phyloP scores from a whole-genome alignment of 768 basidiomycete genomes.

The Amanita subjunquillea region DNA sequence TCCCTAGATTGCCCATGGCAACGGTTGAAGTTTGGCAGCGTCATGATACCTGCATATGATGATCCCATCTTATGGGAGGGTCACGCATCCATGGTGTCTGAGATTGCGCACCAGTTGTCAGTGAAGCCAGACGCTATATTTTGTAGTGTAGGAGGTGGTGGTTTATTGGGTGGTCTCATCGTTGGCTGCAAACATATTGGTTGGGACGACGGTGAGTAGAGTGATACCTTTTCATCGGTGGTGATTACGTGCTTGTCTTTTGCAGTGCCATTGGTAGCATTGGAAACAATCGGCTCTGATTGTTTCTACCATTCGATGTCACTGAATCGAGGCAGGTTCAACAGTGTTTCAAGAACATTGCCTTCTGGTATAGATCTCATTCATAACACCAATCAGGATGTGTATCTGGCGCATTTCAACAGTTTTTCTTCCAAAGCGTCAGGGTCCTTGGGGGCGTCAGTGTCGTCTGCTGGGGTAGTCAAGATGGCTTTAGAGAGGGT shows the following conservation, averaged over 20 bases:
- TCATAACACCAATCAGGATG: slow-evolving; percentile 28
- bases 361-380: slow-evolving; percentile 33
- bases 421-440: slow-evolving; percentile 54
- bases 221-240: neutral
- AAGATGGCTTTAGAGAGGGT: slow-evolving; percentile 52
- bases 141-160: slow-evolving; percentile 71
- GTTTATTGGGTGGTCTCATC: slow-evolving; percentile 61
- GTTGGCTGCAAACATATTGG: slow-evolving; percentile 50
- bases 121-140: slow-evolving; percentile 60
- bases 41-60: slow-evolving; percentile 67
- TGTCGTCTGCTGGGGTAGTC: slow-evolving; percentile 50
- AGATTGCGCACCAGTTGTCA: slow-evolving; percentile 46
- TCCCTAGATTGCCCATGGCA: neutral
- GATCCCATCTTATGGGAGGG: slow-evolving; percentile 65
- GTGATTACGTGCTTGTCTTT: neutral
- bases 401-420: slow-evolving; percentile 48
- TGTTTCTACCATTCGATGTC: slow-evolving; percentile 65
- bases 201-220: slow-evolving; percentile 57
- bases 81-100: slow-evolving; percentile 63
- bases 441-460: slow-evolving; percentile 62
- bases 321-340: slow-evolving; percentile 36
- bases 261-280: slow-evolving; percentile 52
- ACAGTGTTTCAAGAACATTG: slow-evolving; percentile 19
- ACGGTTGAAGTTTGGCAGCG: slow-evolving; percentile 21
- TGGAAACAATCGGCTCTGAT: slow-evolving; percentile 66